These are phyloP conservation scores for Lipomyces orientalis DNA, from an alignment of 805 yeast species.

Conservation along the genomic window DNA sequence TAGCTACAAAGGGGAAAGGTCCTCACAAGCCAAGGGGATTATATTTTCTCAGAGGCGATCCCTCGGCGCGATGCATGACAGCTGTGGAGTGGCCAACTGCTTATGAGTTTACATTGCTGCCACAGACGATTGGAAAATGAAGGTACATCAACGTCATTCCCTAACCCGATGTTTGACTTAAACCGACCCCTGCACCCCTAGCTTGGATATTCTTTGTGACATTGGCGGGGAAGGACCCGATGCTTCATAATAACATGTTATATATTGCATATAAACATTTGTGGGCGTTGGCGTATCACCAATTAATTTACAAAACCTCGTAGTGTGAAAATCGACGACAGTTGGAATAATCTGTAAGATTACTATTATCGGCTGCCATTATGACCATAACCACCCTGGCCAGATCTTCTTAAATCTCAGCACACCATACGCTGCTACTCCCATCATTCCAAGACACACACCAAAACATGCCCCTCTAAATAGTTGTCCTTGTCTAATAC, in stretches of 20 bases:
- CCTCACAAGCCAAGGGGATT: no score
- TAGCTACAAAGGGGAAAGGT: no score
- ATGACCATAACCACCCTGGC: constrained; percentile 3
- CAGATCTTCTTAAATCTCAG: constrained; percentile 13
- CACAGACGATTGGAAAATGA: no score
- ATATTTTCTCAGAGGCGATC: no score
- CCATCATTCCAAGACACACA: constrained; percentile 20
- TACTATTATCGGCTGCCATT: background rate
- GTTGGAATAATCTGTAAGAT: no score
- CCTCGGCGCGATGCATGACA: no score
- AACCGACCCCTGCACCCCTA: no score
- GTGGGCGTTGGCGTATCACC: background rate
- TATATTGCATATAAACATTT: background rate
- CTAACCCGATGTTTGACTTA: no score
- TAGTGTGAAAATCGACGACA: no score
- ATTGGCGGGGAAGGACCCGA: background rate
- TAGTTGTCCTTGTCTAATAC: constrained; percentile 21
- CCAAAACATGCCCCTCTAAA: constrained; percentile 20
- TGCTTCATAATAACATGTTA: background rate
- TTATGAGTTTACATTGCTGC: no score
- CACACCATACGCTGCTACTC: constrained; percentile 24
- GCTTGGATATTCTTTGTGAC: background rate
- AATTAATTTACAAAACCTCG: background rate
- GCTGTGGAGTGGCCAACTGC: no score
- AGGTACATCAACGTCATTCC: no score